Evolutionary conservation across 202 grass and related monocot genomes (phyloP), one percentile per base, ranked within the genome.

Genomic region (Carex arenaria): DNA sequence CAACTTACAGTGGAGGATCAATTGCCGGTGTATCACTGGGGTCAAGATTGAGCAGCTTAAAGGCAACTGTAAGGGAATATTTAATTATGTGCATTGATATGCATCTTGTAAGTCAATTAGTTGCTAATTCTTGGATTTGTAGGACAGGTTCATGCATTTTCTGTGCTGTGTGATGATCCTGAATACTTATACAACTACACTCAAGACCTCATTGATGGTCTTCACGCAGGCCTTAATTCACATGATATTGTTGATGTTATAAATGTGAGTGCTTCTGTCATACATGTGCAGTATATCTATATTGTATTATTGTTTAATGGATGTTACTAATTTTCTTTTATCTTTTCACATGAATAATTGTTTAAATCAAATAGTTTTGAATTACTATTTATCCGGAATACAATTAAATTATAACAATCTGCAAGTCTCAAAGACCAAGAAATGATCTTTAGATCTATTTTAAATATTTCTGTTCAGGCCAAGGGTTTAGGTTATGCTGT

Each of bases 401-500:
- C 73, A 77, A 18, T 76, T 56, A 32, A 8, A 56, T 59, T 30
- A 32, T 49, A 61, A 61, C 17, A 36, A 40, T 84, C 45, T 49
- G 14, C 19, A 49, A n/a, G 56, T 22, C 23, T 12, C 4, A 11
- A 64, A 10, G n/a, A 53, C 30, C 10, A 43, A 63, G 34, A 38
- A 31, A 19, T 23, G 11, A 45, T 28, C 10, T 31, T 54, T 57
- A n/a, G n/a, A n/a, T n/a, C n/a, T 8, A 22, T 76, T 18, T 77
- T 10, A n/a, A 34, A 11, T 83, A 49, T 94, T 81, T 86, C 30
- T 11, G 88, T 34, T 76, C 85, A 98, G 93, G 93, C 88, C 78
- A 98, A 98, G 67, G 93, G 93, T 67, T 89, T 98, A 93, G 96
- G 96, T 80, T 98, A 98, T 63, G 93, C 96, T 67, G 89, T 95